phyloP scores from a whole-genome alignment of 139 green algal species.

The Chlamydomonas eustigma region DNA sequence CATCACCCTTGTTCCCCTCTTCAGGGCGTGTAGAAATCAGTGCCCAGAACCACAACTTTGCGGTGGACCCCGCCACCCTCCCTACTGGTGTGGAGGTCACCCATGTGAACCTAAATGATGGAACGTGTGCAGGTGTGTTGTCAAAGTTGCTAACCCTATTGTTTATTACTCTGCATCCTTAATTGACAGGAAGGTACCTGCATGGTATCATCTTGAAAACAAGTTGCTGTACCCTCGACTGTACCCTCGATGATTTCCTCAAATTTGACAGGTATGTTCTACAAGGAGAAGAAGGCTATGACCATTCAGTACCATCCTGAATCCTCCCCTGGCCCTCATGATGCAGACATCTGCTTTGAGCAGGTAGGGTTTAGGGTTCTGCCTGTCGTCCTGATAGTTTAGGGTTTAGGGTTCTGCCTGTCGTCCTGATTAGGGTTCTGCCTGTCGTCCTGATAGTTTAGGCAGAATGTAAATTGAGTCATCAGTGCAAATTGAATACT shows the following conservation, averaged over 20 bases:
- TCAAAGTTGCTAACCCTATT: too few relatives aligned
- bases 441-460: background rate
- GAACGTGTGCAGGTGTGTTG: slow-evolving; percentile 85
- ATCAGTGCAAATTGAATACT: too few relatives aligned
- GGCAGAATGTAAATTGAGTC: too few relatives aligned
- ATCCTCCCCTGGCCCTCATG: slow-evolving; percentile 93
- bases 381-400: background rate
- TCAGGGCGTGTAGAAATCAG: slow-evolving; percentile 74
- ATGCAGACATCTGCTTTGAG: slow-evolving; percentile 92
- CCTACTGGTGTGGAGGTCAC: slow-evolving; percentile 83
- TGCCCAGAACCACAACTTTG: slow-evolving; percentile 99
- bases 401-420: too few relatives aligned
- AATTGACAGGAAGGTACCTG: too few relatives aligned
- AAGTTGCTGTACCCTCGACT: too few relatives aligned
- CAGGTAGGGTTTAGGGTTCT: slow-evolving; percentile 44
- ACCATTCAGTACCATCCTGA: slow-evolving; percentile 99
- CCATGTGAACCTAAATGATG: slow-evolving; percentile 99
- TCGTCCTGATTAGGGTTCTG: background rate
- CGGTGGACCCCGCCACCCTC: slow-evolving; percentile 88
- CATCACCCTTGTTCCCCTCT: too few relatives aligned
- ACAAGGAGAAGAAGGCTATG: slow-evolving; percentile 71
- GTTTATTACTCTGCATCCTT: too few relatives aligned
- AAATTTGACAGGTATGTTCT: slow-evolving; percentile 57
- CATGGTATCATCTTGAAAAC: too few relatives aligned
- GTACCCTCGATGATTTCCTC: too few relatives aligned